These are phyloP conservation scores for Austroboletus festivus DNA, from an alignment of 768 basidiomycete species.

Conservation along the genomic window DNA sequence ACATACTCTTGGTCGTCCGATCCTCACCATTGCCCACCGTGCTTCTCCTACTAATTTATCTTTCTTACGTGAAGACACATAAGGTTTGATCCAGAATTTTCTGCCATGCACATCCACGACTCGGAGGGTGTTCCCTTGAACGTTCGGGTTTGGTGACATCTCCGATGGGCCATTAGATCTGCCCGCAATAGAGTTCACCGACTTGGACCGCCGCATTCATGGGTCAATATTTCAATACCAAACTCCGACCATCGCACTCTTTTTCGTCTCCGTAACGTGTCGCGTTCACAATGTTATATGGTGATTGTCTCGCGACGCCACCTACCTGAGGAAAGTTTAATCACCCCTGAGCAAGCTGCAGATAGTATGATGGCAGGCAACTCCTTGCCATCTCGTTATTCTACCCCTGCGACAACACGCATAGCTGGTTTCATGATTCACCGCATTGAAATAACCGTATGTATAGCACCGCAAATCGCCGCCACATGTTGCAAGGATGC, in stretches of 20 bases:
- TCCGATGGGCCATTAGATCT: slow-evolving; percentile 12
- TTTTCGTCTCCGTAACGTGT: neutral
- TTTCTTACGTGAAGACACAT: slow-evolving; percentile 14
- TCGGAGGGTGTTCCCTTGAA: slow-evolving; percentile 7
- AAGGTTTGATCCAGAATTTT: slow-evolving; percentile 12
- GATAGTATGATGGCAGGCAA: neutral
- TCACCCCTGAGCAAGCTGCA: slow-evolving; percentile 10
- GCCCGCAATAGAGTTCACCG: neutral
- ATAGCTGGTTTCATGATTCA: neutral
- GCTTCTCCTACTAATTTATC: slow-evolving; percentile 3
- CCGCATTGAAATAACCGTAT: neutral
- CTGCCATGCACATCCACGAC: slow-evolving; percentile 1
- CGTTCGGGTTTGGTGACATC: slow-evolving; percentile 17
- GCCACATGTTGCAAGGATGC: slow-evolving; percentile 3
- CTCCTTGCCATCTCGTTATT: neutral
- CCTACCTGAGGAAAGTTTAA: neutral
- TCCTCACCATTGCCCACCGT: neutral
- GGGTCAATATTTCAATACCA: neutral
- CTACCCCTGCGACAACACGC: neutral
- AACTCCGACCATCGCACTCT: slow-evolving; percentile 15
- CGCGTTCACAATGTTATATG: slow-evolving; percentile 7
- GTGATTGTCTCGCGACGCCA: slow-evolving; percentile 6
- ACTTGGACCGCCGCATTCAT: neutral
- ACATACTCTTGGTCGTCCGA: slow-evolving; percentile 6
- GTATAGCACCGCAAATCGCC: slow-evolving; percentile 2